Evolutionary conservation across 371 early-diverging fungal species (phyloP).

Genomic region (Mycotypha africana): DNA sequence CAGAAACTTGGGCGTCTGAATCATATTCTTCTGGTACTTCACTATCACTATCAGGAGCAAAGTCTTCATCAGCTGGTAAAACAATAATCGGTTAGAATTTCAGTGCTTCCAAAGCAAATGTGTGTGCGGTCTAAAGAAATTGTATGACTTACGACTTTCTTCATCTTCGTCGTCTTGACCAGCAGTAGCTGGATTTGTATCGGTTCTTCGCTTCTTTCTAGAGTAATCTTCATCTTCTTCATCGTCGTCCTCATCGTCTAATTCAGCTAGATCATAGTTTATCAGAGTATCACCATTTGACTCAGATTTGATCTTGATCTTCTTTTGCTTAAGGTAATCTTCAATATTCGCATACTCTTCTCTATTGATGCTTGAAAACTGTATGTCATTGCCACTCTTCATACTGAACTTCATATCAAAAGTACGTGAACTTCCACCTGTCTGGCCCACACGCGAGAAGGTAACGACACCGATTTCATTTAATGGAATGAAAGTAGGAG

Average conservation of each 20-base stretch:
- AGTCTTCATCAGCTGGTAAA: constrained; percentile 80
- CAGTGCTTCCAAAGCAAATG: too few relatives aligned
- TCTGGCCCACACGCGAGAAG: constrained; percentile 81
- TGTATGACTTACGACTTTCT: constrained; percentile 47
- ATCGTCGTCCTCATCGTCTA: constrained; percentile 53
- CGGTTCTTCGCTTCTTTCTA: constrained; percentile 45
- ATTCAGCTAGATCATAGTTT: constrained; percentile 56
- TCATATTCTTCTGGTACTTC: constrained; percentile 92
- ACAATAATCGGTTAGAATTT: too few relatives aligned
- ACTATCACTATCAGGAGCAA: constrained; percentile 76
- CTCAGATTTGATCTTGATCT: constrained; percentile 80
- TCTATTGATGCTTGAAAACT: constrained; percentile 85
- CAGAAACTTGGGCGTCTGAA: constrained; percentile 57
- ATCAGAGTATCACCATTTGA: constrained; percentile 56
- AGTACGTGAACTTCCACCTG: constrained; percentile 69
- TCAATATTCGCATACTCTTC: constrained; percentile 87
- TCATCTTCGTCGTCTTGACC: constrained; percentile 57
- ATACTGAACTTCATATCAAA: constrained; percentile 93
- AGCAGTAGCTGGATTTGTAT: constrained; percentile 30
- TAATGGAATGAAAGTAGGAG: constrained; percentile 84
- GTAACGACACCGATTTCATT: constrained; percentile 85
- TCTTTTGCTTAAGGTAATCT: constrained; percentile 74
- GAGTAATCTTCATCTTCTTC: constrained; percentile 25
- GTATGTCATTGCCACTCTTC: constrained; percentile 69
- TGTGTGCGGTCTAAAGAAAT: too few relatives aligned